phyloP scores from a whole-genome alignment of 805 yeast genomes.

The Candida morakotiae region DNA sequence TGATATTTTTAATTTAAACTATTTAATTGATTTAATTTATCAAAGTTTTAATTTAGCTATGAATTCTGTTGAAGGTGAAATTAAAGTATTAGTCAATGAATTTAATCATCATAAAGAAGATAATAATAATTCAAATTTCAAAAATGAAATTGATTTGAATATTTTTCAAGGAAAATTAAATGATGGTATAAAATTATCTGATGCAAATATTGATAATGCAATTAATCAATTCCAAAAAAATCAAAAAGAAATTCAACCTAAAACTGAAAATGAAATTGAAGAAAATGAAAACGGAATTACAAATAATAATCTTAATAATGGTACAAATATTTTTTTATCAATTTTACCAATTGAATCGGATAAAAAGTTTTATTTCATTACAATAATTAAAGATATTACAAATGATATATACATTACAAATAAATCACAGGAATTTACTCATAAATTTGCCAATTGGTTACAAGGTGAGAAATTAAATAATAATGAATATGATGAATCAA shows the following conservation, averaged over 20 bases:
- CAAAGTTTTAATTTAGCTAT: slow-evolving; percentile 58
- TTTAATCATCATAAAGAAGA: slow-evolving; percentile 55
- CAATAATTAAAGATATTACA: slow-evolving; percentile 62
- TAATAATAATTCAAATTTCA: no score
- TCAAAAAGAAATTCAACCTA: slow-evolving; percentile 15
- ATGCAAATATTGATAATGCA: slow-evolving; percentile 82
- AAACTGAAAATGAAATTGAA: slow-evolving; percentile 15
- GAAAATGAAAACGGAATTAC: slow-evolving; percentile 15
- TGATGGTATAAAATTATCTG: slow-evolving; percentile 71
- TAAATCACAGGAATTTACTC: slow-evolving; percentile 86
- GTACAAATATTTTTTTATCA: slow-evolving; percentile 56
- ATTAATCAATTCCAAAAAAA: slow-evolving; percentile 35
- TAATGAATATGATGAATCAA: slow-evolving; percentile 25
- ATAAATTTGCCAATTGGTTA: slow-evolving; percentile 93
- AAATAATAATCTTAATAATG: slow-evolving; percentile 1
- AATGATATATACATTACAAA: slow-evolving; percentile 72
- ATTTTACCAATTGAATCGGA: slow-evolving; percentile 52
- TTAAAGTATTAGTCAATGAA: slow-evolving; percentile 56
- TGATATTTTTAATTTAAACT: slow-evolving; percentile 53
- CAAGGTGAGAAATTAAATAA: slow-evolving; percentile 39
- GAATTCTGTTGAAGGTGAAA: slow-evolving; percentile 76
- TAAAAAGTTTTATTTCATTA: neutral
- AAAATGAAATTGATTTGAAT: slow-evolving; percentile 56
- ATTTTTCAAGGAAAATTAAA: slow-evolving; percentile 89
- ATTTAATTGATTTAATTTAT: slow-evolving; percentile 45